Percentiles rank a stretch among this genome's conserved stretches.
phyloP scores from a whole-genome alignment of 179 eudicot species.

The Beta macrorhiza region DNA sequence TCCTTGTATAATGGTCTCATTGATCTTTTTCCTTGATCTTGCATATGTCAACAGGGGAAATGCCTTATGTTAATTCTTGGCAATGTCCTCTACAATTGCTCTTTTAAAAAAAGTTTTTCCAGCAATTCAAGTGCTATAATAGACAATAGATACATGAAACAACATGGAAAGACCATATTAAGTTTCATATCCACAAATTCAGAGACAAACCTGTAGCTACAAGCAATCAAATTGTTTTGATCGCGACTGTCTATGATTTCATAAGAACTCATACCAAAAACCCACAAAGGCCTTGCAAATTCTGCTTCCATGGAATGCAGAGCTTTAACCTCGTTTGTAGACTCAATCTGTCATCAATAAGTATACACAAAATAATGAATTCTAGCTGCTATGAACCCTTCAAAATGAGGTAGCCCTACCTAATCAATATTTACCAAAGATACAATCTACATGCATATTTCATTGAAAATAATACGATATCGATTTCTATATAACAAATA shows the following conservation, averaged over 20 bases:
- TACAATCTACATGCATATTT: neutral
- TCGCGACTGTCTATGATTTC: slow-evolving; percentile 46
- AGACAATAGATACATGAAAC: neutral
- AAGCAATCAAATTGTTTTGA: slow-evolving; percentile 60
- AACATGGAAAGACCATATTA: slow-evolving; percentile 2
- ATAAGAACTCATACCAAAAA: slow-evolving; percentile 83
- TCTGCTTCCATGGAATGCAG: slow-evolving; percentile 81
- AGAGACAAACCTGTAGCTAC: slow-evolving; percentile 72
- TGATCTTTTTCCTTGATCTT: neutral
- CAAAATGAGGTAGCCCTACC: neutral
- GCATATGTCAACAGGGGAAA: no score
- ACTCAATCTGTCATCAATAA: slow-evolving; percentile 54
- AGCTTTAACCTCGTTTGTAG: slow-evolving; percentile 65
- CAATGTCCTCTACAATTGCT: no score
- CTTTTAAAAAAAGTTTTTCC: neutral
- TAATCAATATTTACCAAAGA: neutral
- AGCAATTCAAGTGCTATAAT: neutral
- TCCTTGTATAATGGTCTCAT: no score
- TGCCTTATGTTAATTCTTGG: no score
- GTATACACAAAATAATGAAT: neutral
- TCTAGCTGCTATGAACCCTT: neutral
- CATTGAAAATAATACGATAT: neutral
- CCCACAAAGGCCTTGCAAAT: slow-evolving; percentile 91
- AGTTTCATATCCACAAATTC: neutral
- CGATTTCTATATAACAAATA: no score